phyloP scores from a whole-genome alignment of 1,284 basidiomycete genomes.

The Ceratorhiza oryzae-sativae region DNA sequence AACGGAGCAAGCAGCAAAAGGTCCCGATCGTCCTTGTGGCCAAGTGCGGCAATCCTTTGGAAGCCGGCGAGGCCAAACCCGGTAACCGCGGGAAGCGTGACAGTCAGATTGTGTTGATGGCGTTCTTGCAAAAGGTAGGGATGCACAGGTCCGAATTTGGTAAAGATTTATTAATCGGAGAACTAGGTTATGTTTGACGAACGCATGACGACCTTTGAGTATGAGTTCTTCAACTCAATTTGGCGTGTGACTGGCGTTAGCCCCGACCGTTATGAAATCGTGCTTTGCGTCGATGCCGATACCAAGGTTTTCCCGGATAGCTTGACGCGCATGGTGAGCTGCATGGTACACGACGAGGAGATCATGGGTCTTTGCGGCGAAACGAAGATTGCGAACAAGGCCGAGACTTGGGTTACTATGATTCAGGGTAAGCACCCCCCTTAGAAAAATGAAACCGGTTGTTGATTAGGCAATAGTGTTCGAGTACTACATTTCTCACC shows the following conservation, averaged over 20 bases:
- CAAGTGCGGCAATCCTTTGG: constrained; percentile 91
- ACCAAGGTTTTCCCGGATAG: constrained; percentile 98
- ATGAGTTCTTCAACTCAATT: constrained; percentile 98
- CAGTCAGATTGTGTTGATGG: constrained; percentile 97
- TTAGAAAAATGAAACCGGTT: constrained; percentile 43
- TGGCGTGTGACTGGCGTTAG: constrained; percentile 95
- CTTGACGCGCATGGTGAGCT: constrained; percentile 88
- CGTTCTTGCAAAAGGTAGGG: constrained; percentile 87
- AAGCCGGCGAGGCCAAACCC: constrained; percentile 88
- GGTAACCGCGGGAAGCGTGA: constrained; percentile 99
- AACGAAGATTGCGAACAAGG: constrained; percentile 99
- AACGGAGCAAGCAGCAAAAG: constrained; percentile 94
- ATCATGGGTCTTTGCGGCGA: constrained; percentile 99
- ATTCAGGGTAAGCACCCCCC: constrained; percentile 83
- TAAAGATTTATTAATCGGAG: neutral
- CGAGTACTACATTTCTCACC: constrained; percentile 99
- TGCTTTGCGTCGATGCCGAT: constrained; percentile 98
- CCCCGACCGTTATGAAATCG: constrained; percentile 95
- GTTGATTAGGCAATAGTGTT: constrained; percentile 67
- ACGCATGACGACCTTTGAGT: constrained; percentile 99
- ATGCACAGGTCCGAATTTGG: neutral
- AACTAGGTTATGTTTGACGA: constrained; percentile 90
- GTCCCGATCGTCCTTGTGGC: constrained; percentile 95
- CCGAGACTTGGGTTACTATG: constrained; percentile 97
- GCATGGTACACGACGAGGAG: constrained; percentile 94